Conservation (phyloP, 805 yeast genomes). For the Ogataea corticis region DNA sequence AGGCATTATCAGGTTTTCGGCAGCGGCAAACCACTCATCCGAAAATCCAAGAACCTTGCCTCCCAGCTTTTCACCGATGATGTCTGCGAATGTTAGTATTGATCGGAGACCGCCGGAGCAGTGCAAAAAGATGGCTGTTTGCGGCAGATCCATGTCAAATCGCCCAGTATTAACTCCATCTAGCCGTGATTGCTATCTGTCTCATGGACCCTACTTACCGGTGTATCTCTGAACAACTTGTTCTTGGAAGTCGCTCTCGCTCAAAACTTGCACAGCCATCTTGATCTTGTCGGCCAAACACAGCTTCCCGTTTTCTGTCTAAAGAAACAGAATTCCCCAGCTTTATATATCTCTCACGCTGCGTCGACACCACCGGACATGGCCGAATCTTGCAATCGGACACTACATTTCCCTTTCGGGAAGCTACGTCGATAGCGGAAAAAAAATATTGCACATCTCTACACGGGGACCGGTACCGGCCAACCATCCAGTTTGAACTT, state of each 20-base stretch:
- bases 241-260: constrained; percentile 43
- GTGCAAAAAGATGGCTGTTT: too few relatives aligned
- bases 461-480: constrained; percentile 3
- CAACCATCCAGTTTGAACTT: constrained; percentile 23
- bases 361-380: constrained; percentile 9
- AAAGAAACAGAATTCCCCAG: background rate
- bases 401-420: constrained; percentile 14
- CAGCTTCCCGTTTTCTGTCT: too few relatives aligned
- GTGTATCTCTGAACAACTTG: constrained; percentile 53
- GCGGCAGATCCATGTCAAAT: too few relatives aligned
- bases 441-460: background rate
- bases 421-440: constrained; percentile 14
- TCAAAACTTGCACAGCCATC: constrained; percentile 16
- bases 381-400: constrained; percentile 10
- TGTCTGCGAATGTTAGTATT: constrained; percentile 48
- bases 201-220: constrained; percentile 31
- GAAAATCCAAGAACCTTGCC: constrained; percentile 69
- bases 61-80: constrained; percentile 81
- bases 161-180: too few relatives aligned
- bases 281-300: background rate
- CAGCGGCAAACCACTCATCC: constrained; percentile 96
- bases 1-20: constrained; percentile 81
- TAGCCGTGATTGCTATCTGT: too few relatives aligned
- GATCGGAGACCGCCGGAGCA: too few relatives aligned
- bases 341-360: background rate